Evolutionary conservation across 192 early-diverging fungal genomes (phyloP).

Genomic region (Neocallimastix lanati): DNA sequence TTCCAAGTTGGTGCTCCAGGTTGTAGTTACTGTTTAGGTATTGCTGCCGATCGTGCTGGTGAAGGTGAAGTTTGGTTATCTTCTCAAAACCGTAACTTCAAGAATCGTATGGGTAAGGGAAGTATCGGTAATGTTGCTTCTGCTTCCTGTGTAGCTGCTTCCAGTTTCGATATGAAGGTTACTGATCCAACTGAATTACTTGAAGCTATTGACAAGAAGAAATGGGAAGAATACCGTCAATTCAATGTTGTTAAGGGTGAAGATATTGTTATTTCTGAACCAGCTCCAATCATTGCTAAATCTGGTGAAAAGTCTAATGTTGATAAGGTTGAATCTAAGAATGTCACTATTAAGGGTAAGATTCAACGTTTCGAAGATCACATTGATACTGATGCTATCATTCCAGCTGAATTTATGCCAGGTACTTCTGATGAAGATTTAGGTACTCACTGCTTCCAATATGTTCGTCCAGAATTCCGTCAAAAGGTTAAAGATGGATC

Average conservation of each 20-base stretch:
- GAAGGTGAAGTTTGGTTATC: constrained; percentile 66
- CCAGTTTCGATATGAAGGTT: constrained; percentile 53
- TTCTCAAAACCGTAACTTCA: constrained; percentile 72
- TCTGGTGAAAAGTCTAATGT: constrained; percentile 12
- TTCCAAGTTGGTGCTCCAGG: constrained; percentile 58
- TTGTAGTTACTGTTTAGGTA: constrained; percentile 63
- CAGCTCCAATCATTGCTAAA: constrained; percentile 30
- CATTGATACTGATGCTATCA: constrained; percentile 63
- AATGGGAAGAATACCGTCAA: constrained; percentile 43
- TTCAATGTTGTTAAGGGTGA: constrained; percentile 44
- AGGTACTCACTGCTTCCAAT: constrained; percentile 45
- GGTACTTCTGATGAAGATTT: constrained; percentile 48
- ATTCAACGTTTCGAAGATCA: constrained; percentile 58
- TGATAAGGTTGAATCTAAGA: constrained; percentile 8
- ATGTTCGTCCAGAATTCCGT: constrained; percentile 57
- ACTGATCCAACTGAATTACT: constrained; percentile 48
- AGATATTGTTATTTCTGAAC: constrained; percentile 40
- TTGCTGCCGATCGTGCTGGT: constrained; percentile 56
- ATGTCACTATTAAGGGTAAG: constrained; percentile 26
- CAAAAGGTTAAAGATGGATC: constrained; percentile 39
- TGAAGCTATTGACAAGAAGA: constrained; percentile 37
- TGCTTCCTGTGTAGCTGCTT: constrained; percentile 61
- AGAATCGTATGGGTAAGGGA: constrained; percentile 68
- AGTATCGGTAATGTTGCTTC: constrained; percentile 60
- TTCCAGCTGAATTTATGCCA: constrained; percentile 59